A percentile compares a stretch with the other conserved stretches of the same genome.
Conservation (phyloP, 2,329 filamentous ascomycete genomes). For the Zymoseptoria pseudotritici region DNA sequence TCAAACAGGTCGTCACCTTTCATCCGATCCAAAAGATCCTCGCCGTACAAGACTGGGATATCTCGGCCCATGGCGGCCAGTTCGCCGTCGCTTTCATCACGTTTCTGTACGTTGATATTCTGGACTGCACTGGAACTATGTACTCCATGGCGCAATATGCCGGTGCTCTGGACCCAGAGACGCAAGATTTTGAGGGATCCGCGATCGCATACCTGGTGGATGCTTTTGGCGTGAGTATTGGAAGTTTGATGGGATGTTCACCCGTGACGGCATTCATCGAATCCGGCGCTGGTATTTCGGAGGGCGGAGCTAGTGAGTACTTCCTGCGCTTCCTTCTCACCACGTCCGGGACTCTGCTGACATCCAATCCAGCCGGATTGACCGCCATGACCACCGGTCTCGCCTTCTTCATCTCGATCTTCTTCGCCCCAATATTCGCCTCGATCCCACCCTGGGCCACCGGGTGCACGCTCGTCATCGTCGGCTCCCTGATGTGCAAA, state of each 20-base stretch:
- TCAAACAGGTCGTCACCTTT: slow-evolving; percentile 80
- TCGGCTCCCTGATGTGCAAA: slow-evolving; percentile 80
- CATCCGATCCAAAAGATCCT: slow-evolving; percentile 66
- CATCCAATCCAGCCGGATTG: slow-evolving; percentile 54
- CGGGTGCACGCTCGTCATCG: slow-evolving; percentile 77
- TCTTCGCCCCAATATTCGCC: slow-evolving; percentile 85
- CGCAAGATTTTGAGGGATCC: slow-evolving; percentile 81
- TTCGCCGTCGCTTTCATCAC: slow-evolving; percentile 81
- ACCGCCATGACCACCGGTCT: slow-evolving; percentile 71
- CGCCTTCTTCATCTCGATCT: slow-evolving; percentile 79
- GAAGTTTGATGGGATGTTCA: slow-evolving; percentile 66
- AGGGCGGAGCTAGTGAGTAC: slow-evolving; percentile 56
- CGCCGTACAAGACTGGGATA: slow-evolving; percentile 65
- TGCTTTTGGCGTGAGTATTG: slow-evolving; percentile 72
- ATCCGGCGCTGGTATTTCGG: slow-evolving; percentile 81
- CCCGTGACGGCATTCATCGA: slow-evolving; percentile 85
- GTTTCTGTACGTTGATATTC: slow-evolving; percentile 84
- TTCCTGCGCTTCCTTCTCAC: no score
- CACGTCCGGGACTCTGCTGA: no score
- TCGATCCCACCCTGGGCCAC: slow-evolving; percentile 87
- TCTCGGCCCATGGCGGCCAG: slow-evolving; percentile 61
- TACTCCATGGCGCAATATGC: slow-evolving; percentile 87
- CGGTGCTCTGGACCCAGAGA: slow-evolving; percentile 69
- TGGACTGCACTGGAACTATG: slow-evolving; percentile 77
- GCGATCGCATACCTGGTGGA: slow-evolving; percentile 79